Conservation (phyloP, 495 filamentous ascomycete genomes). For the Elasticomyces elasticus region DNA sequence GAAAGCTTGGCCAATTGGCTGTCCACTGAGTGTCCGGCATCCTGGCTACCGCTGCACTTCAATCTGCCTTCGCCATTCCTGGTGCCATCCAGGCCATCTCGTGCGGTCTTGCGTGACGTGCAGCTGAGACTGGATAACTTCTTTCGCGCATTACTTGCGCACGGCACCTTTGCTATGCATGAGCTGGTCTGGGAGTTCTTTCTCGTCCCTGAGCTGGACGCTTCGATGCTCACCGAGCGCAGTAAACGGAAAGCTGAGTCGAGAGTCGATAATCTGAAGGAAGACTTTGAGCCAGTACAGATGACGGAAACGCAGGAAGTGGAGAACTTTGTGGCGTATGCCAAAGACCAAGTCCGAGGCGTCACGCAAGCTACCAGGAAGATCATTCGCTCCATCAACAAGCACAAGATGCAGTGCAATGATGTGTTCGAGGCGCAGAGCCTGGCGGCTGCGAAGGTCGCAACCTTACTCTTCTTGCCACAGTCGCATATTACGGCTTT, state of each 20-base stretch:
- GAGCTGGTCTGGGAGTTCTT: slow-evolving; percentile 99
- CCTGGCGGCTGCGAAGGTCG: slow-evolving; percentile 47
- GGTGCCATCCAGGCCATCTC: slow-evolving; percentile 81
- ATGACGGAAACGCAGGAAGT: slow-evolving; percentile 76
- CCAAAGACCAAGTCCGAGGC: slow-evolving; percentile 74
- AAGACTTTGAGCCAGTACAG: slow-evolving; percentile 69
- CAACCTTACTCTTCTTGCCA: slow-evolving; percentile 59
- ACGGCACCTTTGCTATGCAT: slow-evolving; percentile 91
- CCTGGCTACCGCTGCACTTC: slow-evolving; percentile 76
- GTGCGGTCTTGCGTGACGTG: slow-evolving; percentile 75
- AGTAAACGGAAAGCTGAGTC: slow-evolving; percentile 76
- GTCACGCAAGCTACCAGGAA: slow-evolving; percentile 73
- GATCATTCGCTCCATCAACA: slow-evolving; percentile 60
- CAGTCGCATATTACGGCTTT: slow-evolving; percentile 58
- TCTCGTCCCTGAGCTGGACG: slow-evolving; percentile 86
- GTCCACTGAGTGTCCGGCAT: slow-evolving; percentile 85
- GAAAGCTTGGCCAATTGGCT: slow-evolving; percentile 81
- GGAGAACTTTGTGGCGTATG: slow-evolving; percentile 82
- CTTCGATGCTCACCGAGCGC: slow-evolving; percentile 79
- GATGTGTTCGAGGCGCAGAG: slow-evolving; percentile 61
- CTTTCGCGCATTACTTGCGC: slow-evolving; percentile 70
- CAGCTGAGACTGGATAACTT: slow-evolving; percentile 82
- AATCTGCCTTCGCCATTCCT: slow-evolving; percentile 82
- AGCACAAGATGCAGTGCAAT: slow-evolving; percentile 40
- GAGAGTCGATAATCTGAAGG: slow-evolving; percentile 69